Percentiles rank a stretch among this genome's conserved stretches.
Conservation (phyloP, 78 protist species). For the Polysphondylium violaceum region DNA sequence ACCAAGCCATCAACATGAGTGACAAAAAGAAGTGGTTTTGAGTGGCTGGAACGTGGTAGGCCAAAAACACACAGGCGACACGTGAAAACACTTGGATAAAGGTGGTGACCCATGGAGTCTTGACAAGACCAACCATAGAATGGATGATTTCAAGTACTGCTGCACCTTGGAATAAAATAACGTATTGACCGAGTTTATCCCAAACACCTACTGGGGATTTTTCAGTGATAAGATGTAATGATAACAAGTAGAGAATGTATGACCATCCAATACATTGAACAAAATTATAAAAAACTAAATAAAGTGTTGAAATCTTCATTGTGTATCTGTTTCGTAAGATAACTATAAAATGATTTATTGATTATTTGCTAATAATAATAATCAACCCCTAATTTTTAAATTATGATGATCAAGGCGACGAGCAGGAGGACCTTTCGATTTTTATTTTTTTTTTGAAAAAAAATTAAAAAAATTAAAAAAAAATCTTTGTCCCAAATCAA, state of each 20-base stretch:
- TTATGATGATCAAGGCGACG: too few relatives aligned
- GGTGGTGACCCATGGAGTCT: conserved; percentile 77
- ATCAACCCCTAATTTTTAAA: too few relatives aligned
- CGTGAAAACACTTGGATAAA: conserved; percentile 85
- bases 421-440: too few relatives aligned
- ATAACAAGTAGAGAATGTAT: conserved; percentile 36
- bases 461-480: too few relatives aligned
- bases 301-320: too few relatives aligned
- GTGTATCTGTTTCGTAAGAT: too few relatives aligned
- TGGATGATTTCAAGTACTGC: conserved; percentile 86
- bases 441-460: too few relatives aligned
- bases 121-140: conserved; percentile 82
- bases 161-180: conserved; percentile 74
- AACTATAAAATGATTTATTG: too few relatives aligned
- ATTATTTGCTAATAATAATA: too few relatives aligned
- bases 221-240: conserved; percentile 2
- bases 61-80: conserved; percentile 66
- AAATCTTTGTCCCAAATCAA: too few relatives aligned
- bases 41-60: conserved; percentile 39
- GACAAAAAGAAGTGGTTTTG: conserved; percentile 20
- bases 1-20: conserved; percentile 75
- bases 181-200: conserved; percentile 10
- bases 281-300: conserved; percentile 57
- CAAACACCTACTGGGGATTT: conserved; percentile 37
- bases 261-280: conserved; percentile 70